A percentile compares a stretch with the other conserved stretches of the same genome.
phyloP scores from a whole-genome alignment of 345 rosid species.

The Streptanthus diversifolius region DNA sequence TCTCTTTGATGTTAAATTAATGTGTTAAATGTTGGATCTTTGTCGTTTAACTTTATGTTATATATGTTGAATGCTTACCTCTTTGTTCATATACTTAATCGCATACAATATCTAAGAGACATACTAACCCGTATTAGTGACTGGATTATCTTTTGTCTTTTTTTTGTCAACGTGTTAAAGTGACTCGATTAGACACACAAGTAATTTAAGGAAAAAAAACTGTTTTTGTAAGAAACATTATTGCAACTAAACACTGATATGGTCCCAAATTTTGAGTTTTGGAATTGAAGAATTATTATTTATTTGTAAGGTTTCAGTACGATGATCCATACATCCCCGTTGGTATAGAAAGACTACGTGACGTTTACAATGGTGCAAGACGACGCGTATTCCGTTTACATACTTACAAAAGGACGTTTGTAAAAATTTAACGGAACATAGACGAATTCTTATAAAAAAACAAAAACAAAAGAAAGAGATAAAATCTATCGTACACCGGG shows the following conservation, averaged over 20 bases:
- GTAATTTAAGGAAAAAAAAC: not conserved
- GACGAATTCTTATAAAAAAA: not conserved
- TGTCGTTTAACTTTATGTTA: not conserved
- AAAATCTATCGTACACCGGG: not conserved
- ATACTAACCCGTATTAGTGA: not conserved
- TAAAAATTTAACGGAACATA: not conserved
- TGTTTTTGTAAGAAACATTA: not conserved
- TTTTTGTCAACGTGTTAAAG: not conserved
- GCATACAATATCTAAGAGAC: not conserved
- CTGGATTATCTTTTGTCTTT: not conserved
- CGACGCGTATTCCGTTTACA: conserved; percentile 6
- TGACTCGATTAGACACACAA: not conserved
- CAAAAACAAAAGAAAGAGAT: not conserved
- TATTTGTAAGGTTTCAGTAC: not conserved
- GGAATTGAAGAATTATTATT: not conserved
- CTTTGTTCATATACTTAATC: not conserved
- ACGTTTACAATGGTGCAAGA: conserved; percentile 3
- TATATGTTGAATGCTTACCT: not conserved
- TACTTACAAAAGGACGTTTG: not conserved
- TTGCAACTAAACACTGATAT: not conserved
- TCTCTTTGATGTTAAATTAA: conserved; percentile 9
- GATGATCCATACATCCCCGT: not conserved
- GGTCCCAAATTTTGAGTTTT: not conserved
- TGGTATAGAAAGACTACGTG: not conserved
- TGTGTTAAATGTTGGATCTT: conserved; percentile 12